These are phyloP conservation scores for Tilletia walkeri DNA, from an alignment of 1,284 basidiomycete species.

Conservation along the genomic window DNA sequence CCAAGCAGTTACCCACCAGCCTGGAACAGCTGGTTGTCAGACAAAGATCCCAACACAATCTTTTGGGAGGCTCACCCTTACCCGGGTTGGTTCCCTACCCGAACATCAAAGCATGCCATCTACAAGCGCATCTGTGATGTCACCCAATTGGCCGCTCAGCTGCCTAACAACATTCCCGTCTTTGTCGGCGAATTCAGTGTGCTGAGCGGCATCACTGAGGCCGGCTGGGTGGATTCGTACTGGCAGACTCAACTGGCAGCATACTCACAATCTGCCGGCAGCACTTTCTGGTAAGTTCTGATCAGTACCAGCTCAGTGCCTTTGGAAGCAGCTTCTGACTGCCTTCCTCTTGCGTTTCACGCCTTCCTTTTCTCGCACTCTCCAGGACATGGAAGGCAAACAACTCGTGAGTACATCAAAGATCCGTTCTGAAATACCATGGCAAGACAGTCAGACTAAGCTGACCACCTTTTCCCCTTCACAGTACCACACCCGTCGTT, in stretches of 20 bases:
- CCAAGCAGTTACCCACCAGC: conserved; percentile 19
- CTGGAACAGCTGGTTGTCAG: conserved; percentile 37
- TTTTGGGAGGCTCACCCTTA: conserved; percentile 38
- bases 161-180: conserved; percentile 32
- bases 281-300: conserved; percentile 38
- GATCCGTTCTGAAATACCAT: too few relatives aligned
- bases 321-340: not conserved
- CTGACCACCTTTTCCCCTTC: not conserved
- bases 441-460: too few relatives aligned
- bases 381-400: conserved; percentile 2
- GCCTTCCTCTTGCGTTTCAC: not conserved
- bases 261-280: conserved; percentile 49
- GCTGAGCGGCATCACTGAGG: conserved; percentile 31
- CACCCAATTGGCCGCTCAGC: conserved; percentile 2
- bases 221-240: conserved; percentile 28
- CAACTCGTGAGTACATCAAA: not conserved
- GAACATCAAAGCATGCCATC: not conserved
- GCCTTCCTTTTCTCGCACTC: not conserved
- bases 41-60: conserved; percentile 44
- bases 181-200: conserved; percentile 46
- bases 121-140: conserved; percentile 22
- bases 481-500: not conserved
- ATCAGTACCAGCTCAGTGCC: not conserved
- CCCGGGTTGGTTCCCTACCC: conserved; percentile 15
- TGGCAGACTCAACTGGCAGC: conserved; percentile 42